A percentile compares a stretch with the other conserved stretches of the same genome.
Conservation (phyloP, 805 yeast species). For the Debaryomyces castellii region DNA sequence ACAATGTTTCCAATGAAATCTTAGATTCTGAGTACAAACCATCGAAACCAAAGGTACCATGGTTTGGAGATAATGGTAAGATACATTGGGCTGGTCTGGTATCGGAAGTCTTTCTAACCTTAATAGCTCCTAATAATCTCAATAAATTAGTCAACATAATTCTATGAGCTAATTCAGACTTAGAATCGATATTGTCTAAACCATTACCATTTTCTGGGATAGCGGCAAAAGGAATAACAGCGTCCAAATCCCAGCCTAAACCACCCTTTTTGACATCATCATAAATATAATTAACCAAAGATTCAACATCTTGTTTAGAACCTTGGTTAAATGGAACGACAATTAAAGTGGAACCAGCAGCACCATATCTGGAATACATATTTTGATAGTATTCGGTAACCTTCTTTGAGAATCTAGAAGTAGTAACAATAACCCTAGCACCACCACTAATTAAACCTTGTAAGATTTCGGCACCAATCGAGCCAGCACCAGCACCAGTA, state of each 20-base stretch:
- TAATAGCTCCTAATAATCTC: constrained; percentile 88
- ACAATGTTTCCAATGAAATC: constrained; percentile 89
- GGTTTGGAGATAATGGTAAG: constrained; percentile 96
- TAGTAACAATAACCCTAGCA: constrained; percentile 94
- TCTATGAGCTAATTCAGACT: constrained; percentile 97
- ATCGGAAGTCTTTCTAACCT: constrained; percentile 77
- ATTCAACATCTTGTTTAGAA: constrained; percentile 88
- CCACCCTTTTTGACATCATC: constrained; percentile 82
- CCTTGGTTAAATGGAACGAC: constrained; percentile 99
- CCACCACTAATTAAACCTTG: constrained; percentile 97
- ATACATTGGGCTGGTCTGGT: constrained; percentile 98
- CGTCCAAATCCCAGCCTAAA: constrained; percentile 97
- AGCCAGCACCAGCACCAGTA: constrained; percentile 99
- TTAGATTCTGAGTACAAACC: constrained; percentile 98
- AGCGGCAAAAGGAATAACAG: constrained; percentile 96
- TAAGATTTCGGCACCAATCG: constrained; percentile 95
- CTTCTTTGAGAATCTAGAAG: constrained; percentile 90
- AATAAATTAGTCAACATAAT: constrained; percentile 95
- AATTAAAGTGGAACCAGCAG: constrained; percentile 85
- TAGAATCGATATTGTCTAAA: constrained; percentile 87
- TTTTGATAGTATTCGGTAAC: constrained; percentile 96
- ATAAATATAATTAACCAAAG: constrained; percentile 82
- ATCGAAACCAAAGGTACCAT: constrained; percentile 97
- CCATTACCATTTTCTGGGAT: constrained; percentile 99
- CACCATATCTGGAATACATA: constrained; percentile 89